Evolutionary conservation across 148 eudicot genomes (phyloP).

Genomic region (Heliamphora exappendiculata): DNA sequence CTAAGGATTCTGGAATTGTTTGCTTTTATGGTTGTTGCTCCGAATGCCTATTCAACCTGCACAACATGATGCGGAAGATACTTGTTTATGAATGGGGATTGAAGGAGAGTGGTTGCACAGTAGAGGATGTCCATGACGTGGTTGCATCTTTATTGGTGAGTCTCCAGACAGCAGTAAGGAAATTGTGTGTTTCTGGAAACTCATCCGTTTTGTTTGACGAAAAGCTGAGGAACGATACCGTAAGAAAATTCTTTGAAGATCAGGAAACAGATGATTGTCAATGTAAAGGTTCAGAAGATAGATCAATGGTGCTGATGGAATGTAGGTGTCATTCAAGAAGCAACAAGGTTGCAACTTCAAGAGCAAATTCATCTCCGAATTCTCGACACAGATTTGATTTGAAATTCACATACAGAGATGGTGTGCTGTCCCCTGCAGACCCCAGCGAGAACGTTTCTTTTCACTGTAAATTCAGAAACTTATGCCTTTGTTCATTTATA

Average conservation of each 20-base stretch:
- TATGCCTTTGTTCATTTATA: conserved; percentile 83
- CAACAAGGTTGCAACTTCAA: conserved; percentile 8
- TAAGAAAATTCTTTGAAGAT: conserved; percentile 14
- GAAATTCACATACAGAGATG: conserved; percentile 51
- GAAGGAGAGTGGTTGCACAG: conserved; percentile 33
- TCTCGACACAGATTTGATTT: conserved; percentile 19
- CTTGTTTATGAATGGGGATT: conserved; percentile 34
- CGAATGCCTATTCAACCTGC: conserved; percentile 47
- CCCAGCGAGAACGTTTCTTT: conserved; percentile 33
- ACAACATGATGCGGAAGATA: conserved; percentile 32
- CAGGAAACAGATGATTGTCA: conserved; percentile 20
- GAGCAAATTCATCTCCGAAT: conserved; percentile 18
- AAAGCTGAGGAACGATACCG: conserved; percentile 10
- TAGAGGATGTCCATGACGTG: conserved; percentile 69
- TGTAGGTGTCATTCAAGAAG: conserved; percentile 49
- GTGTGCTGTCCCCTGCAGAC: conserved; percentile 46
- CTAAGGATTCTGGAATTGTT: conserved; percentile 23
- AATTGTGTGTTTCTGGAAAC: conserved; percentile 24
- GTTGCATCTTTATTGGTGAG: conserved; percentile 52
- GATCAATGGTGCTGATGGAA: conserved; percentile 23
- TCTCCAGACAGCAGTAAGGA: conserved; percentile 52
- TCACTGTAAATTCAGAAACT: conserved; percentile 76
- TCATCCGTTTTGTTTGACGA: conserved; percentile 1
- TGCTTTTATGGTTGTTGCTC: conserved; percentile 67
- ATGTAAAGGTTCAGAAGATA: conserved; percentile 29